phyloP scores from a whole-genome alignment of 192 early-diverging fungal genomes.

The Lobosporangium transversale region DNA sequence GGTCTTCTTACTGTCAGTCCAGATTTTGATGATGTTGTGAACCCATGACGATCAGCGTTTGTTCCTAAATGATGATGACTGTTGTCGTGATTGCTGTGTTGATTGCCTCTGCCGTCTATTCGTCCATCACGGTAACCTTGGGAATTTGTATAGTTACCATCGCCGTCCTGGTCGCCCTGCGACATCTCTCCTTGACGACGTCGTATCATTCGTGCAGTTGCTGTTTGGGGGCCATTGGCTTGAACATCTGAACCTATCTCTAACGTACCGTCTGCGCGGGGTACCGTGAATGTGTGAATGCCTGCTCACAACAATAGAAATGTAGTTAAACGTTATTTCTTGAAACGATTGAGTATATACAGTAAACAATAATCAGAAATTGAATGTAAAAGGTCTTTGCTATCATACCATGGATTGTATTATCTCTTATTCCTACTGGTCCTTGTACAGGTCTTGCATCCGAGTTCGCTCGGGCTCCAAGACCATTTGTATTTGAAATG shows the following conservation, averaged over 20 bases:
- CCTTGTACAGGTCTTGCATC: constrained; percentile 21
- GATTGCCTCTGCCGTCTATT: background rate
- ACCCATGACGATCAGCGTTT: background rate
- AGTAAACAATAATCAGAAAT: no score
- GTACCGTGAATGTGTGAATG: constrained; percentile 46
- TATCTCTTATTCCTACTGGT: constrained; percentile 11
- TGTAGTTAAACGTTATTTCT: no score
- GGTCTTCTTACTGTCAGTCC: constrained; percentile 14
- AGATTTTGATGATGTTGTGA: background rate
- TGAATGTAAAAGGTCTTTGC: no score
- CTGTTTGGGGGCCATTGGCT: background rate
- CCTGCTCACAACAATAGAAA: constrained; percentile 1
- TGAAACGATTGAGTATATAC: no score
- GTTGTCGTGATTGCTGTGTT: background rate
- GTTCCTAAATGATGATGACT: background rate
- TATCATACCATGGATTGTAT: constrained; percentile 32
- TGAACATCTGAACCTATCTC: constrained; percentile 20
- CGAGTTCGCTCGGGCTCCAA: constrained; percentile 10
- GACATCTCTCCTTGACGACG: constrained; percentile 16
- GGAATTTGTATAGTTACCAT: constrained; percentile 33
- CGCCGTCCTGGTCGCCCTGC: constrained; percentile 37
- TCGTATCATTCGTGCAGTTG: constrained; percentile 33
- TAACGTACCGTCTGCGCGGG: constrained; percentile 42
- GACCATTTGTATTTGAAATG: constrained; percentile 6
- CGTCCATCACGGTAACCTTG: constrained; percentile 44